Evolutionary conservation across 2,329 filamentous ascomycete genomes (phyloP).

Genomic region (Ophiostoma himal-ulmi): DNA sequence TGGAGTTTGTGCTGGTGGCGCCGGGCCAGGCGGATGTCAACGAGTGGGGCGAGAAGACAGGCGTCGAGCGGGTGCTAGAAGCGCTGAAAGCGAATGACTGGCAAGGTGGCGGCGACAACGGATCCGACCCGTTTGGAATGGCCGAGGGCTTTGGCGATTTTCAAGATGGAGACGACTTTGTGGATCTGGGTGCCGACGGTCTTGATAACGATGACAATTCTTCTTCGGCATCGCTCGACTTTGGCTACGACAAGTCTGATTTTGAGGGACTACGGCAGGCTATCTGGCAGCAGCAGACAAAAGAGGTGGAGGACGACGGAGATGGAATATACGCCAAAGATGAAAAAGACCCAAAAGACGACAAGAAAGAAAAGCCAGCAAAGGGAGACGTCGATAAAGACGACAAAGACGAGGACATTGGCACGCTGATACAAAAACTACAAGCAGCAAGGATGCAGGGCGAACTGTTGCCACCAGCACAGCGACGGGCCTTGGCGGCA

Average conservation of each 20-base stretch:
- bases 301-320: constrained; percentile 16
- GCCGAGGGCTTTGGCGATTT: constrained; percentile 25
- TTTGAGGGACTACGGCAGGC: constrained; percentile 48
- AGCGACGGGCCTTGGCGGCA: constrained; percentile 55
- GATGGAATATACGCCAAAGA: constrained; percentile 28
- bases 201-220: constrained; percentile 27
- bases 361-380: constrained; percentile 40
- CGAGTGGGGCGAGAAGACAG: constrained; percentile 45
- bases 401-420: constrained; percentile 53
- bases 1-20: constrained; percentile 56
- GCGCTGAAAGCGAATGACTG: constrained; percentile 63
- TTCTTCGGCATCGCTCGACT: constrained; percentile 37
- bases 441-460: constrained; percentile 56
- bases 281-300: constrained; percentile 41
- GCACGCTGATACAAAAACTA: constrained; percentile 59
- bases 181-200: constrained; percentile 28
- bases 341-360: constrained; percentile 44
- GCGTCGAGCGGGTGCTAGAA: constrained; percentile 51
- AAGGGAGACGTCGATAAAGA: constrained; percentile 36
- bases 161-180: constrained; percentile 30
- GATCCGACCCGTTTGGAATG: constrained; percentile 21
- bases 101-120: constrained; percentile 32
- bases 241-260: constrained; percentile 48
- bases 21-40: constrained; percentile 41
- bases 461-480: constrained; percentile 53